A percentile compares a stretch with the other conserved stretches of the same genome.
Conservation (phyloP, 331 rosid genomes). For the Rhamnella rubrinervis region DNA sequence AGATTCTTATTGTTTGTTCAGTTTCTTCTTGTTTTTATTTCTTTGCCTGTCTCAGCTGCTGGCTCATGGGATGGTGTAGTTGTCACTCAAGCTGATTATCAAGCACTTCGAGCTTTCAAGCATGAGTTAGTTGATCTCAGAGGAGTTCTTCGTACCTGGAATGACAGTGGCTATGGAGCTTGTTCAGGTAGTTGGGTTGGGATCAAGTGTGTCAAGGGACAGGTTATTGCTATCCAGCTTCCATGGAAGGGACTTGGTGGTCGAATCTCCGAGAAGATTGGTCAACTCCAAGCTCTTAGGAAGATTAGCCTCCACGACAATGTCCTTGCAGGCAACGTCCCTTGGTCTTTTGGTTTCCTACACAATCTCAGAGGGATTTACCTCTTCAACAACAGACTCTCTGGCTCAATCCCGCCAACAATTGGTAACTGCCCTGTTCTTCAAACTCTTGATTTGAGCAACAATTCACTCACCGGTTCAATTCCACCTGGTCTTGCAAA, state of each 20-base stretch:
- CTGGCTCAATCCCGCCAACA: conserved; percentile 81
- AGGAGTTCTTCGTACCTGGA: conserved; percentile 82
- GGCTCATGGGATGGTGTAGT: conserved; percentile 57
- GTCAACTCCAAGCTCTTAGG: conserved; percentile 70
- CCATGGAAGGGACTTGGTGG: conserved; percentile 93
- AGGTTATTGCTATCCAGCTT: conserved; percentile 87
- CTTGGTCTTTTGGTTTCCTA: conserved; percentile 66
- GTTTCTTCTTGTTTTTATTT: conserved; percentile 15
- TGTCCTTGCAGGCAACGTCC: conserved; percentile 55
- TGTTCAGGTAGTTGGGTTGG: conserved; percentile 95
- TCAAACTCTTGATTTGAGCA: conserved; percentile 86
- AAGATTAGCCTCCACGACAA: conserved; percentile 84
- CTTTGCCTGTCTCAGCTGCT: conserved; percentile 40
- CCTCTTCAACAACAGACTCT: conserved; percentile 83
- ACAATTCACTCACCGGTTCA: conserved; percentile 56
- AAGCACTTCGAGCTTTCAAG: conserved; percentile 69
- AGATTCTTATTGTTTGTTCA: conserved; percentile 29
- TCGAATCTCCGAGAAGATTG: conserved; percentile 66
- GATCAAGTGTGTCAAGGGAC: conserved; percentile 84
- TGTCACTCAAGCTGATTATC: conserved; percentile 58
- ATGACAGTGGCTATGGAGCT: conserved; percentile 67
- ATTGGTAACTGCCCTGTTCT: conserved; percentile 72
- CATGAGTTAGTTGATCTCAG: conserved; percentile 54
- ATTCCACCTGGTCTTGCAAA: conserved; percentile 72
- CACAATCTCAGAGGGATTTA: conserved; percentile 86